Evolutionary conservation across 257 asterid genomes (phyloP), one percentile per base, ranked within the genome.

Genomic region (Eucommia ulmoides): DNA sequence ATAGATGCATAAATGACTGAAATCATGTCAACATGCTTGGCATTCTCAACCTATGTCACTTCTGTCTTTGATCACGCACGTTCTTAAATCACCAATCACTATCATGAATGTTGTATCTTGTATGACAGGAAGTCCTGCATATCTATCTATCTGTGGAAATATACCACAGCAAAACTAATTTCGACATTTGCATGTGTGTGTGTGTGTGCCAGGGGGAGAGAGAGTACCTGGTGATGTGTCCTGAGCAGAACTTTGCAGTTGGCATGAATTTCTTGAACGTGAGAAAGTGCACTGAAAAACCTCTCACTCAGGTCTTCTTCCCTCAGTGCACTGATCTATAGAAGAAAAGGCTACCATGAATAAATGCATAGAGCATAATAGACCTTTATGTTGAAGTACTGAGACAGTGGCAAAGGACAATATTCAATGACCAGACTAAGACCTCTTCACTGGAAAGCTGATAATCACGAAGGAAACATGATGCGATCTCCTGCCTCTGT

Each of bases 391-490:
- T 51, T 50, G 21, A 59, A 33, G 41, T 61, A 52, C 14, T 45
- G 58, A 33, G 47, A n/a, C n/a, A n/a, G n/a, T n/a, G n/a, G 38
- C 38, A 29, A 29, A 29, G 38, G 38, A 29, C 7, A 29, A 29
- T 5, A 12, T 29, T 20, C 19, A 20, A 49, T 50, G 46, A 24
- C 58, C 50, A 25, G 45, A 42, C 22, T 56, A 25, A 45, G 35
- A 89, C 98, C 96, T 89, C 98, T 54, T 89, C 96, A 66, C 65
- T 78, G 45, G 98, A 82, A 53, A 89, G 88, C 84, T 89, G 96
- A 71, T 89, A 89, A 67, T 89, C 96, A 55, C 93, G 96, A 57
- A 89, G 94, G 65, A 89, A 89, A 78, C 80, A 89, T 18, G 94
- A 82, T 9, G 79, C 96, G 46, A 89, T 89, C 64, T 85, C 98